These are phyloP conservation scores for Phytophthora quininea DNA, from an alignment of 352 stramenopile genomes.

Conservation along the genomic window DNA sequence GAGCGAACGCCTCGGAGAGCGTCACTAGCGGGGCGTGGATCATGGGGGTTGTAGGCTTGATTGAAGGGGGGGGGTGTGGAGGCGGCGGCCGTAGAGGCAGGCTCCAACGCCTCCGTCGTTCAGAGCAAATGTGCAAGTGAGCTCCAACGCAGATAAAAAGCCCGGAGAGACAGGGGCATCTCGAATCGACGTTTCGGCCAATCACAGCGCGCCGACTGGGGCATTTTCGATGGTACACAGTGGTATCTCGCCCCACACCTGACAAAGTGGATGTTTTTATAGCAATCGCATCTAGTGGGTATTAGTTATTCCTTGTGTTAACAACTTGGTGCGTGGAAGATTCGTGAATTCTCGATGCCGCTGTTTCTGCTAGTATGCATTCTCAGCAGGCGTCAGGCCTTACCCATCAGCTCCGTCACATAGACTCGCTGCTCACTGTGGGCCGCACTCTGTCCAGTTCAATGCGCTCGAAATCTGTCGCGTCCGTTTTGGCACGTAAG, in stretches of 20 bases:
- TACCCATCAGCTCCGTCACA: constrained; percentile 35
- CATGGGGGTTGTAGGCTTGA: constrained; percentile 6
- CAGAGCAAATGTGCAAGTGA: neutral
- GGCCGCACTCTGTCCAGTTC: neutral
- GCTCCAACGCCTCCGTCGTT: constrained; percentile 15
- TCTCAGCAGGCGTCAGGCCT: neutral
- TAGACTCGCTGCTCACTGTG: constrained; percentile 16
- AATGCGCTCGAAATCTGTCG: constrained; percentile 2
- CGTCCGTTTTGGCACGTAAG: neutral
- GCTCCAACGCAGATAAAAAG: neutral
- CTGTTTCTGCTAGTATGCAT: neutral
- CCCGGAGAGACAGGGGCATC: neutral
- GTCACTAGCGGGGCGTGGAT: constrained; percentile 30
- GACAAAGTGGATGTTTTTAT: no score
- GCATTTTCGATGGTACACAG: neutral
- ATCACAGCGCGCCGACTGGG: neutral
- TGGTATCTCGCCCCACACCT: neutral
- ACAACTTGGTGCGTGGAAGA: neutral
- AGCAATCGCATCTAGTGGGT: neutral
- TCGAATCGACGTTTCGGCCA: neutral
- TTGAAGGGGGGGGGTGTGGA: neutral
- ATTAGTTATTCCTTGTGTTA: no score
- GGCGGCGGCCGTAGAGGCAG: constrained; percentile 20
- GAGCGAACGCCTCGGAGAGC: neutral
- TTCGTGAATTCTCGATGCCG: neutral